These are phyloP conservation scores for Hypoxylon rickii DNA, from an alignment of 495 filamentous ascomycete species.

Conservation along the genomic window DNA sequence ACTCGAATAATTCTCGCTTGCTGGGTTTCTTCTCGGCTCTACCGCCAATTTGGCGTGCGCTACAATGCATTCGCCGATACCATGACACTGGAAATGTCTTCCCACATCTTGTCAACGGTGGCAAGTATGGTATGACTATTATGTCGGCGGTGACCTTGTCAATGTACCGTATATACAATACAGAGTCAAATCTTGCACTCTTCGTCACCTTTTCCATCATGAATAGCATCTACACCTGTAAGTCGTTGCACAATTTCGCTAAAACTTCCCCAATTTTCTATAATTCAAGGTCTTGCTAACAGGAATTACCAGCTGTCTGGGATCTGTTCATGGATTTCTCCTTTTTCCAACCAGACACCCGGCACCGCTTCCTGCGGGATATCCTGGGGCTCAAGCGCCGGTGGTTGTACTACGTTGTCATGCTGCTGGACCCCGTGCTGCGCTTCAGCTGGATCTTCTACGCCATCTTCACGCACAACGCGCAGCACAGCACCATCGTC, in stretches of 20 bases:
- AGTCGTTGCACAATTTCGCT: constrained; percentile 35
- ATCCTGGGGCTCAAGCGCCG: constrained; percentile 74
- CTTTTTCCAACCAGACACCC: constrained; percentile 73
- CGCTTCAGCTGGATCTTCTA: constrained; percentile 97
- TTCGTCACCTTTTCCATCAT: constrained; percentile 80
- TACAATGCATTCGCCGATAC: constrained; percentile 92
- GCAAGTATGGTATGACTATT: constrained; percentile 88
- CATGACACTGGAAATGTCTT: constrained; percentile 83
- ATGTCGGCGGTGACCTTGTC: constrained; percentile 75
- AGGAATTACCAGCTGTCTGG: constrained; percentile 85
- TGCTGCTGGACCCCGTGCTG: constrained; percentile 83
- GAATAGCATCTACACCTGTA: constrained; percentile 81
- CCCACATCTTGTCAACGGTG: constrained; percentile 90
- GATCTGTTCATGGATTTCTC: constrained; percentile 97
- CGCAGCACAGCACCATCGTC: constrained; percentile 78
- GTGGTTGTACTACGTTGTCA: constrained; percentile 84
- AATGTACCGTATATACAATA: constrained; percentile 76
- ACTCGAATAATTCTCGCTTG: constrained; percentile 80
- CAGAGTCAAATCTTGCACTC: constrained; percentile 55
- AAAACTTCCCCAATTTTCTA: neutral
- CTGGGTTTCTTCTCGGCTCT: constrained; percentile 86
- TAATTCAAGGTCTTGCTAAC: no score
- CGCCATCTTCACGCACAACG: constrained; percentile 74
- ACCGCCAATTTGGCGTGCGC: constrained; percentile 82
- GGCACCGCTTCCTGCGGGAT: constrained; percentile 73